phyloP scores from a whole-genome alignment of 306 rosid genomes.

The Bauhinia variegata region DNA sequence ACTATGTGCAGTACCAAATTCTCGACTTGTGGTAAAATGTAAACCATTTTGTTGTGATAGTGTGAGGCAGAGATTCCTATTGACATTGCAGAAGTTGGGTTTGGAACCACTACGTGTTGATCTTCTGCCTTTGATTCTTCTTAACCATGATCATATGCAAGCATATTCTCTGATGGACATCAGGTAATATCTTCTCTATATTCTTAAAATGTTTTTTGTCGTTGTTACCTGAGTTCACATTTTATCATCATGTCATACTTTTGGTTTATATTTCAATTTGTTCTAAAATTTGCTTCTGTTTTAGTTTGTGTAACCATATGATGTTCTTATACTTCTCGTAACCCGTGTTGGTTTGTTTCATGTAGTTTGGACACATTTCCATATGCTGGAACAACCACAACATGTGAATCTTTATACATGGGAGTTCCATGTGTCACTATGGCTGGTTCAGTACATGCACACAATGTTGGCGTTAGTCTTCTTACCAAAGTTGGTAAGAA shows the following conservation, averaged over 20 bases:
- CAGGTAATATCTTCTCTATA: constrained; percentile 58
- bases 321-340: constrained; percentile 18
- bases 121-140: constrained; percentile 94
- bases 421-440: constrained; percentile 98
- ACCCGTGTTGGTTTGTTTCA: constrained; percentile 30
- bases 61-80: constrained; percentile 84
- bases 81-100: constrained; percentile 87
- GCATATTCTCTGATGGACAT: constrained; percentile 99
- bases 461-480: constrained; percentile 99
- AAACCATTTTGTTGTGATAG: constrained; percentile 99
- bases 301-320: neutral
- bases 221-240: neutral
- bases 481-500: constrained; percentile 89
- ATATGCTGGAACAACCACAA: constrained; percentile 97
- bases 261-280: constrained; percentile 3
- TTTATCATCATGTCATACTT: constrained; percentile 15
- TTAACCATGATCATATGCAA: constrained; percentile 97
- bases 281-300: neutral
- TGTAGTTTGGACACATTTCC: constrained; percentile 98
- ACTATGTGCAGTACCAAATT: constrained; percentile 83
- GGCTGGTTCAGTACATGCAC: constrained; percentile 98
- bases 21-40: constrained; percentile 97
- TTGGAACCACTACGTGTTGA: constrained; percentile 92
- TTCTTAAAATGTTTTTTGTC: constrained; percentile 19
- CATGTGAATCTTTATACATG: constrained; percentile 97